These are phyloP conservation scores for Albophoma yamanashiensis DNA, from an alignment of 2,329 filamentous ascomycete genomes.

Conservation along the genomic window DNA sequence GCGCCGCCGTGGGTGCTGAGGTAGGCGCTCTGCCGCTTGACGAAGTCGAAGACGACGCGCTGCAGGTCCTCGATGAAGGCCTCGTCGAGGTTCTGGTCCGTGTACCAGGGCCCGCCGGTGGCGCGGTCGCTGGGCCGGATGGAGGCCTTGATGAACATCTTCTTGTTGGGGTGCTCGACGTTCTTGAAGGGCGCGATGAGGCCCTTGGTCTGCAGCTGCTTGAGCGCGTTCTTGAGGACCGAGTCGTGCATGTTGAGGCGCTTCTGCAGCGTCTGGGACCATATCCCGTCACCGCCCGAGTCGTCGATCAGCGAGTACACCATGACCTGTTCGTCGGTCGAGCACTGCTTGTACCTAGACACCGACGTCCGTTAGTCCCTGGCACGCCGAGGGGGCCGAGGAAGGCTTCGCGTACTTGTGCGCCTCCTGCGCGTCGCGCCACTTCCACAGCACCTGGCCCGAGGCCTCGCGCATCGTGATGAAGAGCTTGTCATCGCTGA, in stretches of 20 bases:
- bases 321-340: slow-evolving; percentile 65
- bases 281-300: slow-evolving; percentile 75
- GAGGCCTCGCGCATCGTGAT: slow-evolving; percentile 30
- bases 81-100: slow-evolving; percentile 79
- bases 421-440: slow-evolving; percentile 48
- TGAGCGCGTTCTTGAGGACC: slow-evolving; percentile 70
- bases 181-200: slow-evolving; percentile 86
- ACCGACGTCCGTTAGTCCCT: not conserved
- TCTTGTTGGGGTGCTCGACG: slow-evolving; percentile 81
- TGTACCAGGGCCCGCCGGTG: slow-evolving; percentile 91
- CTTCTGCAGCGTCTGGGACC: slow-evolving; percentile 75
- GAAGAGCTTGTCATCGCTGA: slow-evolving; percentile 51
- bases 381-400: not conserved
- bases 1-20: slow-evolving; percentile 28
- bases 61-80: slow-evolving; percentile 75
- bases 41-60: slow-evolving; percentile 60
- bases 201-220: slow-evolving; percentile 69
- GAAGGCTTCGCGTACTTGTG: slow-evolving; percentile 37
- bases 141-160: slow-evolving; percentile 89
- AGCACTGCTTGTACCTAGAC: slow-evolving; percentile 46
- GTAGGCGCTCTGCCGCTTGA: slow-evolving; percentile 64
- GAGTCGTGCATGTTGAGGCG: slow-evolving; percentile 77
- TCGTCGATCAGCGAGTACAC: slow-evolving; percentile 87
- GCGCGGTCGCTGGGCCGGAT: slow-evolving; percentile 81
- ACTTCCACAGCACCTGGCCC: slow-evolving; percentile 39